phyloP scores from a whole-genome alignment of 495 filamentous ascomycete genomes.

The Aspergillus bertholletiae region DNA sequence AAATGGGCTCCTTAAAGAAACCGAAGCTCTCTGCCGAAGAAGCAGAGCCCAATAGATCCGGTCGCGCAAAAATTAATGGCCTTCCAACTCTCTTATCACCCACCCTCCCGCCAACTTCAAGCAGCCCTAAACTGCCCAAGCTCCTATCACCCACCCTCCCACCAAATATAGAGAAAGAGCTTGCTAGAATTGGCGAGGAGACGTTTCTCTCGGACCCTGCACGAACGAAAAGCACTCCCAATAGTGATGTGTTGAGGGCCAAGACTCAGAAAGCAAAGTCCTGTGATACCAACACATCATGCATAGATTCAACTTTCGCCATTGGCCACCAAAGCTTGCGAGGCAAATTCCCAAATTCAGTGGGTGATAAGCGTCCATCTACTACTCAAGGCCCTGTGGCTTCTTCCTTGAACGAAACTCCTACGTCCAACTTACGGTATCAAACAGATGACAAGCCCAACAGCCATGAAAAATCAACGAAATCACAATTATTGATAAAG shows the following conservation, averaged over 20 bases:
- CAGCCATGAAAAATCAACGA: not conserved
- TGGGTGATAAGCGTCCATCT: conserved; percentile 2
- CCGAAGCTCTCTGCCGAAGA: conserved; percentile 28
- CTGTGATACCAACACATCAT: conserved; percentile 5
- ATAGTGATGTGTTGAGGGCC: conserved; percentile 9
- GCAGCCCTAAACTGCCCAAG: conserved; percentile 31
- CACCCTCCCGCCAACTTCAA: conserved; percentile 37
- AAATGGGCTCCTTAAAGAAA: conserved; percentile 27
- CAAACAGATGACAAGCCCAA: not conserved
- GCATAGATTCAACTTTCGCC: conserved; percentile 5
- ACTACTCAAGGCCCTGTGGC: not conserved
- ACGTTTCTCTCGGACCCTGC: conserved; percentile 10
- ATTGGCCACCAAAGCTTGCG: conserved; percentile 5
- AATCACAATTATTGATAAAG: conserved; percentile 27
- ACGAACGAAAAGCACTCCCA: conserved; percentile 8
- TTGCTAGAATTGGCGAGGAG: conserved; percentile 32
- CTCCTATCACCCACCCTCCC: conserved; percentile 46
- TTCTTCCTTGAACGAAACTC: not conserved
- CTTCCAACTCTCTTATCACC: conserved; percentile 40
- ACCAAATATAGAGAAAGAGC: conserved; percentile 46
- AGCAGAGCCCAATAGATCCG: conserved; percentile 16
- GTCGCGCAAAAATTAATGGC: conserved; percentile 21
- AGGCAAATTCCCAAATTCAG: conserved; percentile 5
- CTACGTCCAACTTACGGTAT: not conserved
- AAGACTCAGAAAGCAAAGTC: conserved; percentile 14